phyloP scores from a whole-genome alignment of 129 eudicot species.

The Tanacetum coccineum region DNA sequence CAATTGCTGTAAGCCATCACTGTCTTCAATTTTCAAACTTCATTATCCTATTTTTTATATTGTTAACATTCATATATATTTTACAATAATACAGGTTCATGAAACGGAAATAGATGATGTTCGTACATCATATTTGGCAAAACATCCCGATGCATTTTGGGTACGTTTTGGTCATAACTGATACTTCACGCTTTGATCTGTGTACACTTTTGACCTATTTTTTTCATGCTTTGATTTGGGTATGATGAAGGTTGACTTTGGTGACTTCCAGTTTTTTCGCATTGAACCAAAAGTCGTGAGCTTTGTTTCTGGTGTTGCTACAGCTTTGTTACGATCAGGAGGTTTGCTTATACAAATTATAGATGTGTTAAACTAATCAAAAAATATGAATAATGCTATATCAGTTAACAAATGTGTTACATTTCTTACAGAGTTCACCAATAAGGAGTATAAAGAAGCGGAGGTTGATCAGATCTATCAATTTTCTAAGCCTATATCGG shows the following conservation, averaged over 20 bases:
- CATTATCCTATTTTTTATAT: constrained; percentile 3
- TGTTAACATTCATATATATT: not conserved
- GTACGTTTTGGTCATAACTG: constrained; percentile 34
- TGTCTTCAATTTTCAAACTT: not conserved
- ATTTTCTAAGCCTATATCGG: constrained; percentile 85
- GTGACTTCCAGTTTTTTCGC: constrained; percentile 82
- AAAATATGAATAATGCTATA: not conserved
- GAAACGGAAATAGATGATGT: constrained; percentile 52
- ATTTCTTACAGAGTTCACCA: constrained; percentile 52
- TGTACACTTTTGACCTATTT: not conserved
- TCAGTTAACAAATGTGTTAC: not conserved
- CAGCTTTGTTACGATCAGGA: constrained; percentile 83
- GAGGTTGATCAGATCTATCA: constrained; percentile 90
- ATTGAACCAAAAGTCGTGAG: constrained; percentile 73
- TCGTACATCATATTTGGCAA: constrained; percentile 74
- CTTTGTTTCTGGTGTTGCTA: constrained; percentile 87
- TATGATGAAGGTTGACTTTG: constrained; percentile 83
- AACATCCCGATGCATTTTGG: constrained; percentile 89
- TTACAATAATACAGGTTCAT: constrained; percentile 44
- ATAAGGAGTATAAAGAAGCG: constrained; percentile 58
- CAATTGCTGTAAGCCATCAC: constrained; percentile 53
- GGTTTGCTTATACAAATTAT: constrained; percentile 38
- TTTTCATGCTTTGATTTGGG: constrained; percentile 12
- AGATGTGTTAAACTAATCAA: not conserved
- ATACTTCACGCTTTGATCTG: not conserved